Percentiles rank a stretch among this genome's conserved stretches.
Evolutionary conservation across 1,139 yeast species (phyloP).

Genomic region (Magnusiomyces ingens): DNA sequence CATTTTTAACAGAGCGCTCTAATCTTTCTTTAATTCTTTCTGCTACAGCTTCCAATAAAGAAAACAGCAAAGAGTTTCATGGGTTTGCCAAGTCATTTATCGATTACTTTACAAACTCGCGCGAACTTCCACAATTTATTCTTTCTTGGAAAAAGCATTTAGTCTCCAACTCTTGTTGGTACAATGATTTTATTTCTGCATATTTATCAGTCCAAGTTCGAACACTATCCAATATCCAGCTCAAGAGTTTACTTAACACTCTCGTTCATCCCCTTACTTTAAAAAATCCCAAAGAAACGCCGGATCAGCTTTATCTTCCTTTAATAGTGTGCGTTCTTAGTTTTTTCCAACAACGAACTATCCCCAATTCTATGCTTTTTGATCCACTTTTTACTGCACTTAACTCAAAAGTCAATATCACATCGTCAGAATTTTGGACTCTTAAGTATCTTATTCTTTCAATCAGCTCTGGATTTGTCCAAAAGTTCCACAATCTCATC

Average conservation of each 20-base stretch:
- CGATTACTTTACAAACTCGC: slow-evolving; percentile 15
- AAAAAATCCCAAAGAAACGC: slow-evolving; percentile 3
- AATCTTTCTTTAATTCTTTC: slow-evolving; percentile 10
- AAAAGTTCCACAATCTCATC: slow-evolving; percentile 7
- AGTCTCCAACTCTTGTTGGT: slow-evolving; percentile 18
- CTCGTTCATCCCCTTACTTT: slow-evolving; percentile 9
- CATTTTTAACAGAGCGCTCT: slow-evolving; percentile 10
- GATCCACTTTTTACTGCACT: slow-evolving; percentile 11
- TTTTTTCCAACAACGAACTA: slow-evolving; percentile 13
- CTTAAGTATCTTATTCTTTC: slow-evolving; percentile 17
- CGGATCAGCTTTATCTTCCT: slow-evolving; percentile 12
- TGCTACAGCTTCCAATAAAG: neutral
- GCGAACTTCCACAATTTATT: slow-evolving; percentile 15
- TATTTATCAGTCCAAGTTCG: slow-evolving; percentile 17
- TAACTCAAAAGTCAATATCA: neutral
- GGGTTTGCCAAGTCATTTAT: slow-evolving; percentile 13
- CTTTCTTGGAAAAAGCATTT: slow-evolving; percentile 13
- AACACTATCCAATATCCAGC: slow-evolving; percentile 19
- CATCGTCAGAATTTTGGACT: slow-evolving; percentile 15
- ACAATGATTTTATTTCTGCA: slow-evolving; percentile 13
- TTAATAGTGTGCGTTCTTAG: slow-evolving; percentile 14
- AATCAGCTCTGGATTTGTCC: slow-evolving; percentile 16
- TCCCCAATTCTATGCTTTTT: slow-evolving; percentile 7
- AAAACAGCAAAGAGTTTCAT: slow-evolving; percentile 5
- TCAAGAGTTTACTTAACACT: slow-evolving; percentile 15